Percentiles rank a stretch among this genome's conserved stretches.
Conservation (phyloP, 1,139 yeast genomes). For the Blastobotrys capitulatus region DNA sequence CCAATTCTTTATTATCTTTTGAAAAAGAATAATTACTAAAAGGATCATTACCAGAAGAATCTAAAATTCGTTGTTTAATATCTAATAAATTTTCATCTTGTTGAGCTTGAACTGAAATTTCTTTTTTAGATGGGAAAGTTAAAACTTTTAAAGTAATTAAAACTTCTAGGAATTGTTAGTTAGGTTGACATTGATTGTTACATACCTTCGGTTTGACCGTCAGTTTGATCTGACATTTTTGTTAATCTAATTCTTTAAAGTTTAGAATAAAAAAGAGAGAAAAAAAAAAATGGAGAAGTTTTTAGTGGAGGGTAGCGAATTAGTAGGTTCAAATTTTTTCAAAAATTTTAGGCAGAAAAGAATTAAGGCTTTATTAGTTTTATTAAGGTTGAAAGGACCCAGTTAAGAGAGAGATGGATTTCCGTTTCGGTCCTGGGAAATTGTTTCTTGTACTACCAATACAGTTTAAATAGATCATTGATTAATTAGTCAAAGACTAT, state of each 20-base stretch:
- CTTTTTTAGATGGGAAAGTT: constrained; percentile 4
- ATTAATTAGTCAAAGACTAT: too few relatives aligned
- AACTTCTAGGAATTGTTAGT: constrained; percentile 2
- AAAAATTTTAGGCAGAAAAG: too few relatives aligned
- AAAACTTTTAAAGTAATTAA: constrained; percentile 7
- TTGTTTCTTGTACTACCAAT: too few relatives aligned
- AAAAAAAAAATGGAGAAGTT: background rate
- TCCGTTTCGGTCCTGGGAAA: too few relatives aligned
- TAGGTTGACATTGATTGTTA: background rate
- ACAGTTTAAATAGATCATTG: too few relatives aligned
- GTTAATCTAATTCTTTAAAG: background rate
- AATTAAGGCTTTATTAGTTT: too few relatives aligned
- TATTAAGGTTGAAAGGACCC: too few relatives aligned
- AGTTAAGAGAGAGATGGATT: background rate
- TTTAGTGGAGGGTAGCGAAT: background rate
- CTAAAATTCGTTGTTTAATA: constrained; percentile 51
- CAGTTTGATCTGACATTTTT: background rate
- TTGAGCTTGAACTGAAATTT: constrained; percentile 17
- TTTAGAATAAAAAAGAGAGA: background rate
- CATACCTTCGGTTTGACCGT: background rate
- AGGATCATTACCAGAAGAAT: constrained; percentile 47
- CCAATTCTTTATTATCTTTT: constrained; percentile 36
- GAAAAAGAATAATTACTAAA: constrained; percentile 55
- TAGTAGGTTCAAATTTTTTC: too few relatives aligned
- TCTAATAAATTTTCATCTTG: constrained; percentile 48